Conservation (phyloP, 306 rosid species). For the Prunus kanzakura region DNA sequence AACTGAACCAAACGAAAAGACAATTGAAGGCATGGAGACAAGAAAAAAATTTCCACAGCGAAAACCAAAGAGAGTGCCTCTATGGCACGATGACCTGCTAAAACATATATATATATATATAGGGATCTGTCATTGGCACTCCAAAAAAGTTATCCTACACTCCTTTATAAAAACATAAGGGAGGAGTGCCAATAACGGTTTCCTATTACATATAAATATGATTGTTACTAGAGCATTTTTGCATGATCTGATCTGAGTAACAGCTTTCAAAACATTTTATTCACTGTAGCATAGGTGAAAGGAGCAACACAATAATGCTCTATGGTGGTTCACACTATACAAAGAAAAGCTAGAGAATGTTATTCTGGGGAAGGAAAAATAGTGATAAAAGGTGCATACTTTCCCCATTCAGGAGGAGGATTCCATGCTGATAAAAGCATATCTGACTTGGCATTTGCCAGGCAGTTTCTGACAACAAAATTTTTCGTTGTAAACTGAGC, state of each 20-base stretch:
- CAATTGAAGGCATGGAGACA: not conserved
- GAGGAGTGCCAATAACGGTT: too few relatives aligned
- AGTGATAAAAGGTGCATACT: slow-evolving; percentile 49
- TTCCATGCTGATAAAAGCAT: slow-evolving; percentile 98
- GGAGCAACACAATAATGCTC: not conserved
- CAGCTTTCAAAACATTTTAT: not conserved
- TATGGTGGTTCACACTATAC: not conserved
- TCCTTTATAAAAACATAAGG: too few relatives aligned
- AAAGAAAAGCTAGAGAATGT: not conserved
- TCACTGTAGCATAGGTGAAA: not conserved
- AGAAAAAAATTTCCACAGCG: not conserved
- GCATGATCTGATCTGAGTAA: not conserved
- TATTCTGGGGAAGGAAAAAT: not conserved
- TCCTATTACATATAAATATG: too few relatives aligned
- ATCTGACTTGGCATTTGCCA: slow-evolving; percentile 83
- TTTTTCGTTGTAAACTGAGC: slow-evolving; percentile 88
- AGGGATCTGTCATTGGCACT: too few relatives aligned
- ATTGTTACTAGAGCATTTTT: not conserved
- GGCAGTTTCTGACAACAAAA: slow-evolving; percentile 94
- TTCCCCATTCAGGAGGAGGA: slow-evolving; percentile 92
- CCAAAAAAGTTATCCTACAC: too few relatives aligned
- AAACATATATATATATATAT: not conserved
- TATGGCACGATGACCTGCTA: not conserved
- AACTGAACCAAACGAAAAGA: not conserved
- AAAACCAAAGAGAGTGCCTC: not conserved